phyloP scores from a whole-genome alignment of 2,329 filamentous ascomycete genomes.

The Trichoderma sp. region DNA sequence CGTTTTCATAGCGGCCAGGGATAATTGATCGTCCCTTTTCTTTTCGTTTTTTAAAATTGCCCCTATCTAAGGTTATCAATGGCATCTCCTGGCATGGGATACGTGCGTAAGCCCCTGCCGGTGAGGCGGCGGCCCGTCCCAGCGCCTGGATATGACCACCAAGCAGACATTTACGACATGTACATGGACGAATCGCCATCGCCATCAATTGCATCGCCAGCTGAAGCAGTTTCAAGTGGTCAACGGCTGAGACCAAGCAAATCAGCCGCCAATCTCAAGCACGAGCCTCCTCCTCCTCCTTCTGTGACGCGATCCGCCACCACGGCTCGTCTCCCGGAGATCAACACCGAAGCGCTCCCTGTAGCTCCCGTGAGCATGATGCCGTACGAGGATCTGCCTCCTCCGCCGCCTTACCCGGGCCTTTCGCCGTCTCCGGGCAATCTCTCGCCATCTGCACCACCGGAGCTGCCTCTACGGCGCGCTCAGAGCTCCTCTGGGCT shows the following conservation, averaged over 20 bases:
- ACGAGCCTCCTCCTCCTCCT: background rate
- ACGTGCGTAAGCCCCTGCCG: constrained; percentile 4
- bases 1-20: background rate
- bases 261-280: constrained; percentile 23
- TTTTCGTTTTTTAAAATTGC: background rate
- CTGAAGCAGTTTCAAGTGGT: background rate
- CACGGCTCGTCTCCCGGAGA: background rate
- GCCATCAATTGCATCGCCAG: background rate
- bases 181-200: background rate
- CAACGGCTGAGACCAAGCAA: constrained; percentile 23
- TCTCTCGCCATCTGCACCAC: background rate
- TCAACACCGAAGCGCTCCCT: background rate
- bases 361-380: constrained; percentile 15
- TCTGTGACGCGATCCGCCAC: background rate
- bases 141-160: background rate
- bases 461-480: background rate
- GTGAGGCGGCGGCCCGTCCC: constrained; percentile 17
- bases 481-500: constrained; percentile 14
- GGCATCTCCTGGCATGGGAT: background rate
- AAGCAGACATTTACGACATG: constrained; percentile 1
- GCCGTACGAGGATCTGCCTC: constrained; percentile 11
- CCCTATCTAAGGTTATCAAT: background rate
- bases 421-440: background rate
- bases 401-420: constrained; percentile 11
- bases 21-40: background rate